phyloP scores from a whole-genome alignment of 2,329 filamentous ascomycete species.

The Chrysoporthe austroafricana region DNA sequence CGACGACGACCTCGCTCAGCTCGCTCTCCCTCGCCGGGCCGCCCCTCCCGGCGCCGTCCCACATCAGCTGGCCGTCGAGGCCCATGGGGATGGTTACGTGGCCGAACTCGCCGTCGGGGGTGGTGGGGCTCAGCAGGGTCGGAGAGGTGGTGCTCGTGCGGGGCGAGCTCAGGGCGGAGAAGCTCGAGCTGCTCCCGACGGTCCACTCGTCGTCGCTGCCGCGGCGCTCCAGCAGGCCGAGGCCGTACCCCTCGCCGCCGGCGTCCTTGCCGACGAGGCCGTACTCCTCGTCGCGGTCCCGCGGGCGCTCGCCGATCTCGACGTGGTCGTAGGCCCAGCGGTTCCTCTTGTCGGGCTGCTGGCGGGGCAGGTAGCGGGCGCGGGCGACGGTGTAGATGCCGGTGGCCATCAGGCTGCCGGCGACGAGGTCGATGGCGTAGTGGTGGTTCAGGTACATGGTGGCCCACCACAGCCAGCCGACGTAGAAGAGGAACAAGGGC shows the following conservation, averaged over 20 bases:
- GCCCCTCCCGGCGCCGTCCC: constrained; percentile 43
- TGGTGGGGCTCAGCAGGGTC: constrained; percentile 53
- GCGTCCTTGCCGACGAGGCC: constrained; percentile 47
- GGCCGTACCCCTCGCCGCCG: constrained; percentile 49
- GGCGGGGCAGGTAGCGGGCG: constrained; percentile 77
- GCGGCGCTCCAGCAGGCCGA: constrained; percentile 50
- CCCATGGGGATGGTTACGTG: constrained; percentile 31
- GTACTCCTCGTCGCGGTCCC: constrained; percentile 49
- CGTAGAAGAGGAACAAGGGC: constrained; percentile 80
- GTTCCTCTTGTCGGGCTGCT: constrained; percentile 82
- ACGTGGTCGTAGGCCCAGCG: constrained; percentile 97
- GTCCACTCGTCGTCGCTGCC: constrained; percentile 87
- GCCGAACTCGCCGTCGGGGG: constrained; percentile 47
- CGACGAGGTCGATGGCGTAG: constrained; percentile 92
- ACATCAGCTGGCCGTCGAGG: constrained; percentile 33
- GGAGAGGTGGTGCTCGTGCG: constrained; percentile 50
- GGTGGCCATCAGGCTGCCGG: constrained; percentile 76
- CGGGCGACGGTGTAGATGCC: constrained; percentile 82
- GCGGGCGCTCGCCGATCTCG: constrained; percentile 70
- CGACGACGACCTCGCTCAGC: constrained; percentile 50
- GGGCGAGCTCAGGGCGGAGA: constrained; percentile 45
- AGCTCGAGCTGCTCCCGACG: constrained; percentile 80
- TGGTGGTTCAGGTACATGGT: constrained; percentile 99
- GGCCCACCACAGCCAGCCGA: constrained; percentile 95
- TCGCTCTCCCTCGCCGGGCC: constrained; percentile 45